phyloP scores from a whole-genome alignment of 164 flowering plant genomes.

The Liquidambar formosana region DNA sequence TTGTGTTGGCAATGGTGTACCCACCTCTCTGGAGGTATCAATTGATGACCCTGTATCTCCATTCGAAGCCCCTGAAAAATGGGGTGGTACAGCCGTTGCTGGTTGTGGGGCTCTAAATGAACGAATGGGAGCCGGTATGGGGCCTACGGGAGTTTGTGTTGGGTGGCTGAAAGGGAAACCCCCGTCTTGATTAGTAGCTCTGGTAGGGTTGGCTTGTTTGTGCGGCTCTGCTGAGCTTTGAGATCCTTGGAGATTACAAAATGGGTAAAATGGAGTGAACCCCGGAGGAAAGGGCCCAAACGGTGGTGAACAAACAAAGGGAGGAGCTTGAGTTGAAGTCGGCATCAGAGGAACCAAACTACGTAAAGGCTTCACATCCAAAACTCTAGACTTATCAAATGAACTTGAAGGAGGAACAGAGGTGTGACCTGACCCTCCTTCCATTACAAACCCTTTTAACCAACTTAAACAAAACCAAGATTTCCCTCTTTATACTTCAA shows the following conservation, averaged over 20 bases:
- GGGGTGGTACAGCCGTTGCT: not conserved
- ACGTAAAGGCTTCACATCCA: conserved; percentile 37
- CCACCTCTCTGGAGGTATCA: not conserved
- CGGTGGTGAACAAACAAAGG: conserved; percentile 23
- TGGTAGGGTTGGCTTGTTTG: not conserved
- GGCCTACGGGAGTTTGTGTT: too few relatives aligned
- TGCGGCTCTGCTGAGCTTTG: not conserved
- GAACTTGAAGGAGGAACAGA: conserved; percentile 13
- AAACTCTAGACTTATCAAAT: conserved; percentile 28
- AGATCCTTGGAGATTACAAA: conserved; percentile 13
- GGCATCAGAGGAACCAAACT: conserved; percentile 29
- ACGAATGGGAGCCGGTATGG: conserved; percentile 11
- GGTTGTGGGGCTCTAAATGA: conserved; percentile 12
- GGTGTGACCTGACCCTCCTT: conserved; percentile 13
- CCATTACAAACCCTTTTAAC: conserved; percentile 10
- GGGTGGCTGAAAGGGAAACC: not conserved
- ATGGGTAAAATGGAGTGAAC: conserved; percentile 35
- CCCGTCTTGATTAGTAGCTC: not conserved
- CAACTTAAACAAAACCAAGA: not conserved
- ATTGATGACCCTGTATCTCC: conserved; percentile 11
- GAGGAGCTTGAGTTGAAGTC: conserved; percentile 5
- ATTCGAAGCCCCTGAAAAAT: not conserved
- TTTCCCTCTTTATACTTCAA: too few relatives aligned
- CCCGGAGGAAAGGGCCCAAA: conserved; percentile 29
- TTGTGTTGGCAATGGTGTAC: not conserved